A percentile compares a stretch with the other conserved stretches of the same genome.
phyloP scores from a whole-genome alignment of 345 rosid genomes.

The Boechera divaricarpa region DNA sequence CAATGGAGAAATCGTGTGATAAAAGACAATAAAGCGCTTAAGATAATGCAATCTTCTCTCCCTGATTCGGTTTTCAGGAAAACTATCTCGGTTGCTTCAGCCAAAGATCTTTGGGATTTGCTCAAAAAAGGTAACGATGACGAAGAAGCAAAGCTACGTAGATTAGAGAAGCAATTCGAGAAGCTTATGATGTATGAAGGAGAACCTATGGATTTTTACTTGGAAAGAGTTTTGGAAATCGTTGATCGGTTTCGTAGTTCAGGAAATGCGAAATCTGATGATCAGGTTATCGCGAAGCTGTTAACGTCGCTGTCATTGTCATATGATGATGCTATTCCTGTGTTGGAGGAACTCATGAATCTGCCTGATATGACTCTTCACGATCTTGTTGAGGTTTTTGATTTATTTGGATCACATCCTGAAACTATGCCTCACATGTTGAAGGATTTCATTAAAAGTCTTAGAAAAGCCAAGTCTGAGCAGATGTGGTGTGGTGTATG shows the following conservation, averaged over 20 bases:
- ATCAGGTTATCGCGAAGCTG: conserved; percentile 11
- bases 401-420: neutral
- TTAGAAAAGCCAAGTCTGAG: conserved; percentile 28
- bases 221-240: neutral
- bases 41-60: conserved; percentile 31
- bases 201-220: neutral
- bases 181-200: conserved; percentile 15
- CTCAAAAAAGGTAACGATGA: conserved; percentile 7
- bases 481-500: conserved; percentile 30
- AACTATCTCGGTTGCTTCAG: neutral
- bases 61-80: conserved; percentile 28
- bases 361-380: neutral
- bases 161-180: conserved; percentile 29
- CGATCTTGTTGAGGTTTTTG: neutral
- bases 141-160: neutral
- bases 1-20: conserved; percentile 25
- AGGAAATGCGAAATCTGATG: neutral
- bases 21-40: conserved; percentile 15
- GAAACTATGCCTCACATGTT: neutral
- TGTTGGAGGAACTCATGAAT: conserved; percentile 20
- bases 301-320: neutral
- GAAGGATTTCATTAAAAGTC: neutral
- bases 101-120: conserved; percentile 35
- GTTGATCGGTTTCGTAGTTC: neutral
- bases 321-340: neutral